A percentile compares a stretch with the other conserved stretches of the same genome.
Conservation (phyloP, 2,329 filamentous ascomycete genomes). For the Cordyceps sp. region DNA sequence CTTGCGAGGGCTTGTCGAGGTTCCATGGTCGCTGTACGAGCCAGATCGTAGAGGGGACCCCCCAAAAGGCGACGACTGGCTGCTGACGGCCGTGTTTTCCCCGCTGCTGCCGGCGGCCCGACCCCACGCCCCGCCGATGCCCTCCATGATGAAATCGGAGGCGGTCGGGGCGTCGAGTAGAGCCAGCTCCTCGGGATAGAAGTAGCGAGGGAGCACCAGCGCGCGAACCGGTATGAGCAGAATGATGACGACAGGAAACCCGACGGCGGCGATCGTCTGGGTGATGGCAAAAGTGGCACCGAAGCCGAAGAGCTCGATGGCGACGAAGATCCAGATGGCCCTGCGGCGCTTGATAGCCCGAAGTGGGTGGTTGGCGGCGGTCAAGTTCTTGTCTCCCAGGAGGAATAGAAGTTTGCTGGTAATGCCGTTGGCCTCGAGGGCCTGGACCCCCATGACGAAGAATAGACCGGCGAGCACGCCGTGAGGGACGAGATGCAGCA, state of each 20-base stretch:
- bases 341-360: conserved; percentile 39
- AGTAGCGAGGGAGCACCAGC: conserved; percentile 43
- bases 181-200: conserved; percentile 41
- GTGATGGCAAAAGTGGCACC: conserved; percentile 70
- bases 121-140: conserved; percentile 47
- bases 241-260: conserved; percentile 62
- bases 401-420: conserved; percentile 60
- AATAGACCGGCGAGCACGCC: conserved; percentile 68
- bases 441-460: conserved; percentile 73
- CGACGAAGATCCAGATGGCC: conserved; percentile 58
- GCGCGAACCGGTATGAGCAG: conserved; percentile 50
- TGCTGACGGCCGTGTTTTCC: conserved; percentile 5
- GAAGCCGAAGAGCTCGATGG: conserved; percentile 52
- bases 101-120: conserved; percentile 9
- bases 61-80: conserved; percentile 6
- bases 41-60: too few relatives aligned
- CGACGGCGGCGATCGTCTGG: conserved; percentile 67
- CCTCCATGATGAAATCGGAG: conserved; percentile 60
- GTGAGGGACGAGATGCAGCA: conserved; percentile 64
- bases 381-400: conserved; percentile 45
- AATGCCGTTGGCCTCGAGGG: conserved; percentile 61
- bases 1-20: conserved; percentile 10
- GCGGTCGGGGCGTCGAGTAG: conserved; percentile 59
- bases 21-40: conserved; percentile 11
- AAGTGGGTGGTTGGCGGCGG: conserved; percentile 40